Conservation (phyloP, 2,329 filamentous ascomycete genomes). For the Phoma herbarum region DNA sequence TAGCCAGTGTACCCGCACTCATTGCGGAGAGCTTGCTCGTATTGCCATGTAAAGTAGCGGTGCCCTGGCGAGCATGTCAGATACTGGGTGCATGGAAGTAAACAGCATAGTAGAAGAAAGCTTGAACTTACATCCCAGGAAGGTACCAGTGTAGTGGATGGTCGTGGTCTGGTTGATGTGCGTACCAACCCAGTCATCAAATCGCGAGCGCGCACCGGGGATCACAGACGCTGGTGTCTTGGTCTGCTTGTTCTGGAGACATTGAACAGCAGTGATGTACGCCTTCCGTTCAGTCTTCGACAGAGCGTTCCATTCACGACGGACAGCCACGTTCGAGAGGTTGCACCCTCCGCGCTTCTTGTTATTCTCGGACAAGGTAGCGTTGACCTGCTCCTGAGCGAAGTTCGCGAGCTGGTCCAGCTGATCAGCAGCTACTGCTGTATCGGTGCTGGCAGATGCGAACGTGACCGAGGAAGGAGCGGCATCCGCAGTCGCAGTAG, state of each 20-base stretch:
- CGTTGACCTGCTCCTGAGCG: slow-evolving; percentile 32
- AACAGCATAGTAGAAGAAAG: neutral
- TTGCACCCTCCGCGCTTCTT: slow-evolving; percentile 38
- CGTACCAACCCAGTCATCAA: slow-evolving; percentile 51
- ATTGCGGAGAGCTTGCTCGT: slow-evolving; percentile 52
- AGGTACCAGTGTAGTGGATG: slow-evolving; percentile 48
- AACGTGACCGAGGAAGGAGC: slow-evolving; percentile 23
- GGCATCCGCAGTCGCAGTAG: slow-evolving; percentile 10
- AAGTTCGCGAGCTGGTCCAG: slow-evolving; percentile 34
- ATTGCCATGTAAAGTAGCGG: slow-evolving; percentile 52
- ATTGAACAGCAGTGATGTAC: slow-evolving; percentile 51
- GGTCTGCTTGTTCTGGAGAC: slow-evolving; percentile 40
- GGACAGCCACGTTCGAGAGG: slow-evolving; percentile 36
- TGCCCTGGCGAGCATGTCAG: slow-evolving; percentile 48
- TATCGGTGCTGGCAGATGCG: slow-evolving; percentile 31
- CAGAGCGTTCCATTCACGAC: slow-evolving; percentile 41
- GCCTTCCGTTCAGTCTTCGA: slow-evolving; percentile 41
- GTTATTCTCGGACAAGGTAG: slow-evolving; percentile 23
- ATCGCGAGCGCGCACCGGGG: slow-evolving; percentile 45
- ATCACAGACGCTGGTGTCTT: slow-evolving; percentile 40
- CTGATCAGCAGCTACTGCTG: slow-evolving; percentile 35
- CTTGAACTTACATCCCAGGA: slow-evolving; percentile 20
- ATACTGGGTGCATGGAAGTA: neutral
- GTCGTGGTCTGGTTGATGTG: slow-evolving; percentile 48
- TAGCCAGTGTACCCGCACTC: slow-evolving; percentile 55